Evolutionary conservation across 2,329 filamentous ascomycete species (phyloP).

Genomic region (Ambrosiella xylebori): DNA sequence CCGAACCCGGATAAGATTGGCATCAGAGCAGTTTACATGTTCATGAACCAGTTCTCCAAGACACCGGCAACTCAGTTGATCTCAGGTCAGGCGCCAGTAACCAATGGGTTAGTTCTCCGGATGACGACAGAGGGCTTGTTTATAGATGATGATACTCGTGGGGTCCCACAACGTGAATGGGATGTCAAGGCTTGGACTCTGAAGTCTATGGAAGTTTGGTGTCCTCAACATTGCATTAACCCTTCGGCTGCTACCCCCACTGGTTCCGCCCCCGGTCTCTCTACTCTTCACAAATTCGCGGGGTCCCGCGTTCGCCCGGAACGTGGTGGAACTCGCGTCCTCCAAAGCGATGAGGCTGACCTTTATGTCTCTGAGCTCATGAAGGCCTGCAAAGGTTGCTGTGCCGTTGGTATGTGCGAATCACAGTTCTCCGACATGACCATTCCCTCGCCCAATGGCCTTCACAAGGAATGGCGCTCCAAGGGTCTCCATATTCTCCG

Average conservation of each 20-base stretch:
- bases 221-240: slow-evolving; percentile 44
- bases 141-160: slow-evolving; percentile 87
- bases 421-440: slow-evolving; percentile 28
- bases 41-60: slow-evolving; percentile 74
- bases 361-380: slow-evolving; percentile 45
- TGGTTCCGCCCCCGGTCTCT: slow-evolving; percentile 23
- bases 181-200: slow-evolving; percentile 97
- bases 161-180: slow-evolving; percentile 91
- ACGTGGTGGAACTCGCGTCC: slow-evolving; percentile 31
- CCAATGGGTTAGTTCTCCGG: slow-evolving; percentile 77
- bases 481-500: slow-evolving; percentile 44
- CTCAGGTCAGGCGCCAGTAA: slow-evolving; percentile 68
- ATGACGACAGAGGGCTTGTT: slow-evolving; percentile 91
- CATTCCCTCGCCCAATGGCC: slow-evolving; percentile 23
- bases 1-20: slow-evolving; percentile 92
- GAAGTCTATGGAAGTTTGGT: slow-evolving; percentile 81
- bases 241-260: slow-evolving; percentile 25
- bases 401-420: slow-evolving; percentile 35
- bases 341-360: slow-evolving; percentile 49
- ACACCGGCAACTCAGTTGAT: slow-evolving; percentile 85
- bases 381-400: slow-evolving; percentile 46
- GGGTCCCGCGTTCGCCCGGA: slow-evolving; percentile 29
- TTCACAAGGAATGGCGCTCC: slow-evolving; percentile 36
- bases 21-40: slow-evolving; percentile 81
- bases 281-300: slow-evolving; percentile 31